Percentiles rank a stretch among this genome's conserved stretches.
phyloP scores from a whole-genome alignment of 306 rosid genomes.

The Cucurbita maxima region DNA sequence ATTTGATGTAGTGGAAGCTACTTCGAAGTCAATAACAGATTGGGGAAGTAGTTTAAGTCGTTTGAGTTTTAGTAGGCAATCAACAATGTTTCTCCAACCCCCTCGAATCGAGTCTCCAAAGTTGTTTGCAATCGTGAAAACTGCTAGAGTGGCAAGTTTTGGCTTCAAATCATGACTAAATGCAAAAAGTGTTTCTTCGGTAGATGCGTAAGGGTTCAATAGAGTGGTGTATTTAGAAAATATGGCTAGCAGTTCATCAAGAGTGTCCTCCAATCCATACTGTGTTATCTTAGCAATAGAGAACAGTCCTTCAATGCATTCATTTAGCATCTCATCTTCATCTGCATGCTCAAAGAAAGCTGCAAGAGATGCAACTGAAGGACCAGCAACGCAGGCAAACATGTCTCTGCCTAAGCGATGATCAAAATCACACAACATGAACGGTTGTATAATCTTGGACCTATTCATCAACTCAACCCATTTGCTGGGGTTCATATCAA shows the following conservation, averaged over 20 bases:
- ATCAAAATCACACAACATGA: conserved; percentile 34
- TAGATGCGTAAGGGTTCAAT: conserved; percentile 75
- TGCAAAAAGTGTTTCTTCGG: conserved; percentile 70
- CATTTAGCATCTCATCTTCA: conserved; percentile 79
- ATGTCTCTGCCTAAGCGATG: conserved; percentile 63
- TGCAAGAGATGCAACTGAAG: conserved; percentile 61
- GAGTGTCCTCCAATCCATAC: conserved; percentile 71
- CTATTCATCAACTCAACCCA: conserved; percentile 78
- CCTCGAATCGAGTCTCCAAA: conserved; percentile 60
- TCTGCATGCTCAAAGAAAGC: conserved; percentile 77
- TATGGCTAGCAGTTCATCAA: conserved; percentile 68
- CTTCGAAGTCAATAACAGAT: conserved; percentile 36
- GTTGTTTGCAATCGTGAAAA: conserved; percentile 65
- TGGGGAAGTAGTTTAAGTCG: conserved; percentile 62
- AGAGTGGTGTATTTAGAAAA: conserved; percentile 78
- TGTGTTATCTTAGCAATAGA: conserved; percentile 69
- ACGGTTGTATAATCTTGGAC: conserved; percentile 30
- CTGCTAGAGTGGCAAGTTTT: conserved; percentile 68
- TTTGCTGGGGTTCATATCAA: conserved; percentile 63
- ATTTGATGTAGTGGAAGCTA: conserved; percentile 16
- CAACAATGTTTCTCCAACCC: conserved; percentile 84
- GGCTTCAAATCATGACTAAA: conserved; percentile 87
- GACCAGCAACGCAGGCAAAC: conserved; percentile 92
- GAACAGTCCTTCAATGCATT: conserved; percentile 76
- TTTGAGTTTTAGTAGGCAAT: conserved; percentile 80